Evolutionary conservation across 1,284 basidiomycete species (phyloP), one percentile per base, ranked within the genome.

Genomic region (Gomphus sp.): DNA sequence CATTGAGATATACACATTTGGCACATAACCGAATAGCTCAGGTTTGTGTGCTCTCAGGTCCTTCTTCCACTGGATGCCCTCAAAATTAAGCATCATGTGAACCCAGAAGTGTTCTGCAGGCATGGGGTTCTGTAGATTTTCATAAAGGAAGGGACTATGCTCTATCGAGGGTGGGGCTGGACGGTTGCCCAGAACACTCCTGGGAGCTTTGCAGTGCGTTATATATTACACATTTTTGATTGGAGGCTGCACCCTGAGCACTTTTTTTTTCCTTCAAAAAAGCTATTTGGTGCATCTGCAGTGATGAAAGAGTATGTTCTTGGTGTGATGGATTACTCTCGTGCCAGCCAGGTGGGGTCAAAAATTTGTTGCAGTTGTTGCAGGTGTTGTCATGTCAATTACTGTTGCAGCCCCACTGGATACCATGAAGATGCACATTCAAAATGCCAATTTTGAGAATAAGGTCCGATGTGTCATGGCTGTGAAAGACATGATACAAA

Each of bases 131-230:
- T 97, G 60, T 87, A 89, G 58, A 94, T 99, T 65, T 84, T 99
- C 70, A 75, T 87, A 65, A 95, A 99, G 66, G 97, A 99, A 70
- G 93, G 95, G 60, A 87, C 82, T 11, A 82, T 88, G 2, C 82
- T 99, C 43, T 99, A 99, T 76, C 86, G 94, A 64, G 96, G 96
- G 44, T 98, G 94, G 91, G 96, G 95, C 58, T 98, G 96, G 96
- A 99, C 96, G 39, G 91, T 98, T 78, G 95, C 94, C 1, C 84
- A 96, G 60, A 99, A 99, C 70, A 96, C 96, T 1, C 96, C 96
- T 2, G 96, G 96, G 14, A 88, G 84, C 58, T 99, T 99, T 66
- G 93, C 96, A 58, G 93, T 93, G 68, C 62, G 89, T 22, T 22
- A 22, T 78, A 4, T n/a, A 25, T n/a, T 60, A 18, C 34, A 4